Evolutionary conservation across 331 rosid species (phyloP).

Genomic region (Dryas integrifolia): DNA sequence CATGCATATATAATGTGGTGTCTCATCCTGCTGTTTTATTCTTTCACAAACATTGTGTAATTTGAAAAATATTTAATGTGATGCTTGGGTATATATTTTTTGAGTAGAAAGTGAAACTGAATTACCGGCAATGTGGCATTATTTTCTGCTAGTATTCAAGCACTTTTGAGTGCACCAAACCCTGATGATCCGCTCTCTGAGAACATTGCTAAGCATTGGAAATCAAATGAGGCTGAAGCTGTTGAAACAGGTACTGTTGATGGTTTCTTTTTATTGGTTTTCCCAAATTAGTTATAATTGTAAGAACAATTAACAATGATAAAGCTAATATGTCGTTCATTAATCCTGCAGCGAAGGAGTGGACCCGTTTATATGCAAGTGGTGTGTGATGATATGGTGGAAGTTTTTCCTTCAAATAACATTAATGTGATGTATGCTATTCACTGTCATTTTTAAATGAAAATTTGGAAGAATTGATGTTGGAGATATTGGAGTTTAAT

Average conservation of each 20-base stretch:
- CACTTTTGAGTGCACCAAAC: constrained; percentile 95
- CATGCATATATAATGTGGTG: background rate
- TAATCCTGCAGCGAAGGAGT: constrained; percentile 84
- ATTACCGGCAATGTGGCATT: constrained; percentile 13
- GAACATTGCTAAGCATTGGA: constrained; percentile 99
- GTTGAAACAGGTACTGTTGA: constrained; percentile 79
- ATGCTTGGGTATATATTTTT: background rate
- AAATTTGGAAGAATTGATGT: constrained; percentile 54
- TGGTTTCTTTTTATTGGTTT: background rate
- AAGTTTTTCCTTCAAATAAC: constrained; percentile 46
- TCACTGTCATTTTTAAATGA: constrained; percentile 55
- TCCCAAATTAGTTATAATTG: background rate
- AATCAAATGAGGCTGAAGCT: constrained; percentile 85
- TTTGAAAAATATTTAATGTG: background rate
- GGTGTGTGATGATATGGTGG: constrained; percentile 65
- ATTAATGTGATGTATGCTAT: constrained; percentile 54
- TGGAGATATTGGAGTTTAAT: constrained; percentile 43
- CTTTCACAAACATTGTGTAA: background rate
- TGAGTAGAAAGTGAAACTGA: background rate
- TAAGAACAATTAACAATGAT: background rate
- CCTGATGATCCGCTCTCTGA: constrained; percentile 99
- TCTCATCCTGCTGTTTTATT: background rate
- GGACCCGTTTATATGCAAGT: constrained; percentile 96
- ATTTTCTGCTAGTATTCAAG: constrained; percentile 69
- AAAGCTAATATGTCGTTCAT: background rate